Percentiles rank a stretch among this genome's conserved stretches.
These are phyloP conservation scores for Dactylellina haptotyla DNA, from an alignment of 2,329 filamentous ascomycete genomes.

Conservation along the genomic window DNA sequence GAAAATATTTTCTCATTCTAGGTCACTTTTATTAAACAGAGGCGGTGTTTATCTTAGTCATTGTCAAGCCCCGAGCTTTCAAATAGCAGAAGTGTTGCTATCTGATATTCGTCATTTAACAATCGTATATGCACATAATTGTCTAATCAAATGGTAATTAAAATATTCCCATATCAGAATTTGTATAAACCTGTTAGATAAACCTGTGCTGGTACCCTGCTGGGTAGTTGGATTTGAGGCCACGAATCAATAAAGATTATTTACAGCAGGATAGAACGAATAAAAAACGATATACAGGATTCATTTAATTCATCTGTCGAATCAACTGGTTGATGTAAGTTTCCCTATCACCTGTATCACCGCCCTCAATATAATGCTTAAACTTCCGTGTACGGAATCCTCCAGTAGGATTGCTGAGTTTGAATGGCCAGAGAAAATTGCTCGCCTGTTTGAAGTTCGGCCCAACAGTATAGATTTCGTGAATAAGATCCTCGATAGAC, in stretches of 20 bases:
- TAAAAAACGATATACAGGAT: not conserved
- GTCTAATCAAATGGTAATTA: too few species aligned
- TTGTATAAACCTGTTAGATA: too few species aligned
- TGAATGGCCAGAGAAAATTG: constrained; percentile 99
- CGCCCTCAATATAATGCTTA: constrained; percentile 98
- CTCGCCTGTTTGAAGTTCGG: constrained; percentile 99
- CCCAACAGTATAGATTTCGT: constrained; percentile 98
- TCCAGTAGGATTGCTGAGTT: constrained; percentile 97
- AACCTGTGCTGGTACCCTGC: too few species aligned
- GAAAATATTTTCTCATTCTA: constrained; percentile 64
- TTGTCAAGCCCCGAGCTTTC: too few species aligned
- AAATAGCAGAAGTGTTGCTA: too few species aligned
- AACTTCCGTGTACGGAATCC: constrained; percentile 98
- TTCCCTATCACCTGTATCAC: constrained; percentile 98
- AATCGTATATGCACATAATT: too few species aligned
- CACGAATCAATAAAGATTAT: too few species aligned
- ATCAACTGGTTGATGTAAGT: constrained; percentile 96
- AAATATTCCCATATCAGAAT: too few species aligned
- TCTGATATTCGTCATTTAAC: too few species aligned
- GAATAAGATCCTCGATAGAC: constrained; percentile 98
- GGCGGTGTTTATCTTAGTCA: too few species aligned
- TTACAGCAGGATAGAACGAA: constrained; percentile 8
- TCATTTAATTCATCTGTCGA: constrained; percentile 92
- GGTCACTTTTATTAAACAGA: too few species aligned
- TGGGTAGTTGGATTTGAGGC: too few species aligned